Conservation (phyloP, 108 stramenopile genomes). For the Skeletonema tropicum region DNA sequence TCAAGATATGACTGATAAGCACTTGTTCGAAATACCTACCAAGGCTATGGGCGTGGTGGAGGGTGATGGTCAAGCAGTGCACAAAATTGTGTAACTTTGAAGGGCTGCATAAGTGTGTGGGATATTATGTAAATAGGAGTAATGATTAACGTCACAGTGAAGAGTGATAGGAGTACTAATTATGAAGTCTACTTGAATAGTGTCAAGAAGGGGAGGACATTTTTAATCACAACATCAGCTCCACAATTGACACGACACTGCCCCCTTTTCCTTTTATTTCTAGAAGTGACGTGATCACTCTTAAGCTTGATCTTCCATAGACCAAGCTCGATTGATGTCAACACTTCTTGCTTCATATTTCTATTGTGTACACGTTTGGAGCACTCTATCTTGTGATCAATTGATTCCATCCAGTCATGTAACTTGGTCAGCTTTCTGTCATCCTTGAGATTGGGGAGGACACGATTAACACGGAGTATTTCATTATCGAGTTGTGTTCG, state of each 20-base stretch:
- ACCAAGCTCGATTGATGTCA: not conserved
- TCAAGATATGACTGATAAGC: not conserved
- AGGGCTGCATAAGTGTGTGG: not conserved
- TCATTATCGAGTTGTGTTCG: not conserved
- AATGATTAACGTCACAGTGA: not conserved
- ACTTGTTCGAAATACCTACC: not conserved
- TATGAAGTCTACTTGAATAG: not conserved
- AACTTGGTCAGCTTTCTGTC: not conserved
- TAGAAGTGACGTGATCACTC: not conserved
- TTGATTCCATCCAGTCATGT: not conserved
- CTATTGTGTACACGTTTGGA: not conserved
- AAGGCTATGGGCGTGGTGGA: conserved; percentile 1
- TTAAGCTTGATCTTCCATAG: conserved; percentile 1
- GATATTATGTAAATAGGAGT: too few species aligned
- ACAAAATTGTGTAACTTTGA: not conserved
- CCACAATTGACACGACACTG: not conserved
- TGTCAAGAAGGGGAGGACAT: not conserved
- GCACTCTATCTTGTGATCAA: not conserved
- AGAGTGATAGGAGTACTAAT: not conserved
- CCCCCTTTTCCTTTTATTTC: not conserved
- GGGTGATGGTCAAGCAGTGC: conserved; percentile 9
- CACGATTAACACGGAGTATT: not conserved
- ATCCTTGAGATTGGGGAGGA: not conserved
- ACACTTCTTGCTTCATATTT: not conserved
- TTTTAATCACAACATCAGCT: not conserved